Evolutionary conservation across 2,329 filamentous ascomycete genomes (phyloP).

Genomic region (Epichloe baconii): DNA sequence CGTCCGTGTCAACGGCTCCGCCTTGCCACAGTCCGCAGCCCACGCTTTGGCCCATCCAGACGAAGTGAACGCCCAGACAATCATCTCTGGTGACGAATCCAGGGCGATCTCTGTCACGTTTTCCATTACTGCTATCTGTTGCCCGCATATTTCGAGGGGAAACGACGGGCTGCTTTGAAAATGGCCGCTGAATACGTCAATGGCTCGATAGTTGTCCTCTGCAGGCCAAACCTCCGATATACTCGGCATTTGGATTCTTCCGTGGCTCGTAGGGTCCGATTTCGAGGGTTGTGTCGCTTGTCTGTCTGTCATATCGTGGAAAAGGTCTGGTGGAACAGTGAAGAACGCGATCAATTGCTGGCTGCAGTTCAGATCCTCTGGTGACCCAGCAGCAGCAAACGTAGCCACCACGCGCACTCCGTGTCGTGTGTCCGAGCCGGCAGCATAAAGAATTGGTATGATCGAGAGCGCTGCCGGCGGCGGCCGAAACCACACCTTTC

Average conservation of each 20-base stretch:
- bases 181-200: conserved; percentile 10
- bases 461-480: conserved; percentile 16
- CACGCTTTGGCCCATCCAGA: conserved; percentile 22
- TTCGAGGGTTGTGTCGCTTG: conserved; percentile 5
- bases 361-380: neutral
- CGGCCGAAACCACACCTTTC: conserved; percentile 42
- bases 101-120: conserved; percentile 20
- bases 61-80: conserved; percentile 22
- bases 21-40: conserved; percentile 15
- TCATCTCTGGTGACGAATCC: conserved; percentile 19
- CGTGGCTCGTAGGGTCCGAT: conserved; percentile 1
- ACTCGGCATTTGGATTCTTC: conserved; percentile 3
- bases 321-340: conserved; percentile 44
- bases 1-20: conserved; percentile 8
- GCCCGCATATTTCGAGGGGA: conserved; percentile 19
- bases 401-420: conserved; percentile 46
- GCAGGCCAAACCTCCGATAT: conserved; percentile 10
- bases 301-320: conserved; percentile 22
- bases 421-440: conserved; percentile 40
- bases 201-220: conserved; percentile 10
- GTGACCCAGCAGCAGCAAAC: conserved; percentile 27
- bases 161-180: conserved; percentile 10
- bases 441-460: conserved; percentile 39
- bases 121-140: conserved; percentile 18
- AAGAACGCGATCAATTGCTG: conserved; percentile 41